Percentiles rank a stretch among this genome's conserved stretches.
These are phyloP conservation scores for Paecilomyces variotii DNA, from an alignment of 2,329 filamentous ascomycete species.

Conservation along the genomic window DNA sequence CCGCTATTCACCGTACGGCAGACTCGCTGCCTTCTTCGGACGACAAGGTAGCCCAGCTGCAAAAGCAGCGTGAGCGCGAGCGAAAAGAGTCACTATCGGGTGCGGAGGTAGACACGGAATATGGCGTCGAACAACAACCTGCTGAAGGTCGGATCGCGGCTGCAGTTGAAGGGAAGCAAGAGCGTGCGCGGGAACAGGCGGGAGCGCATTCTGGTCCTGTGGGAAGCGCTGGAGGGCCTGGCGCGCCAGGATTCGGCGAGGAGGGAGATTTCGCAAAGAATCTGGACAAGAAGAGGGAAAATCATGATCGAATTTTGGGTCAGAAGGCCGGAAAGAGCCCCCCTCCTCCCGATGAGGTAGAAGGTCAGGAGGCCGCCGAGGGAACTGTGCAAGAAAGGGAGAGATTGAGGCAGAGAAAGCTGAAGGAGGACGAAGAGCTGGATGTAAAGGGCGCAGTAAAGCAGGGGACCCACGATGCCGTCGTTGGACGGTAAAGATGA, in stretches of 20 bases:
- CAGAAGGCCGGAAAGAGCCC: conserved; percentile 17
- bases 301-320: conserved; percentile 25
- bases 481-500: conserved; percentile 10
- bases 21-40: conserved; percentile 22
- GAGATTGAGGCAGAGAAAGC: conserved; percentile 16
- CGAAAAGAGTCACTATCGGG: conserved; percentile 10
- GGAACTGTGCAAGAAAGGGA: conserved; percentile 17
- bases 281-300: conserved; percentile 25
- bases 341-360: conserved; percentile 6
- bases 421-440: conserved; percentile 18
- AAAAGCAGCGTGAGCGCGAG: conserved; percentile 10
- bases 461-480: conserved; percentile 18
- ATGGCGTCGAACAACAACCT: conserved; percentile 30
- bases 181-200: conserved; percentile 18
- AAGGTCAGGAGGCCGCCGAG: not conserved
- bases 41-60: conserved; percentile 12
- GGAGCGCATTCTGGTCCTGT: conserved; percentile 29
- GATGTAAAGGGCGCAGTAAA: conserved; percentile 21
- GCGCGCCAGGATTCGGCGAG: conserved; percentile 24
- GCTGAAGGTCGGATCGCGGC: conserved; percentile 27
- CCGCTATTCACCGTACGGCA: conserved; percentile 17
- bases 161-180: conserved; percentile 18
- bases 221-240: conserved; percentile 20
- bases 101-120: conserved; percentile 23
- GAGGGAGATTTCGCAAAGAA: conserved; percentile 22